Evolutionary conservation across 164 flowering plant genomes (phyloP).

Genomic region (Euptelea pleiosperma): DNA sequence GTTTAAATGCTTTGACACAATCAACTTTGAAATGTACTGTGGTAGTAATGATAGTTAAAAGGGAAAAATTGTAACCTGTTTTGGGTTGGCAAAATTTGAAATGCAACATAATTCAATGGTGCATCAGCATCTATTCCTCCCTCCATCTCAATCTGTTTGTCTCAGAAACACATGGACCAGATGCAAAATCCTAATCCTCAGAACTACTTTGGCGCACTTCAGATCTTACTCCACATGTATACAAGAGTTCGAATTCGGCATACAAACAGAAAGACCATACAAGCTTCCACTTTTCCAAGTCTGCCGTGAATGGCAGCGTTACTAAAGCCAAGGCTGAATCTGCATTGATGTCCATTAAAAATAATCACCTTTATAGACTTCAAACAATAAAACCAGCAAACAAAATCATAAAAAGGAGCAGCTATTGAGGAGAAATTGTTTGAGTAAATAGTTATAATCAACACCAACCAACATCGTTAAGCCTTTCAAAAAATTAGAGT

Average conservation of each 20-base stretch:
- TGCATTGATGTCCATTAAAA: slow-evolving; percentile 5
- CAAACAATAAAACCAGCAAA: background rate
- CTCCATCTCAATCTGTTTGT: slow-evolving; percentile 35
- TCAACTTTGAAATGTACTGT: background rate
- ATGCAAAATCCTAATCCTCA: background rate
- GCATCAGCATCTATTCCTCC: slow-evolving; percentile 33
- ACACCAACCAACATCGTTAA: background rate
- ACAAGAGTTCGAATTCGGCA: background rate
- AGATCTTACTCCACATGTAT: background rate
- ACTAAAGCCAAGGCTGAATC: background rate
- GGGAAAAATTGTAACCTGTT: slow-evolving; percentile 39
- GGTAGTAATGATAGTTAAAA: background rate
- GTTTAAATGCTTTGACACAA: background rate
- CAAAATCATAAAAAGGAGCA: background rate
- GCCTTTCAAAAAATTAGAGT: background rate
- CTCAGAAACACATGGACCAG: slow-evolving; percentile 13
- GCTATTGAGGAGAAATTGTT: background rate
- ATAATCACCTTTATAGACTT: background rate
- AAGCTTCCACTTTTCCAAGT: background rate
- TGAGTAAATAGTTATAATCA: background rate
- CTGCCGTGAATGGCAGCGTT: background rate
- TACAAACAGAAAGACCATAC: background rate
- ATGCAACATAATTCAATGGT: slow-evolving; percentile 47
- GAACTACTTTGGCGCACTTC: no score
- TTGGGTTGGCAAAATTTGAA: slow-evolving; percentile 43